Base-by-base conservation (phyloP, 1,139 yeast genomes). In the Magnusiomyces suaveolens region DNA sequence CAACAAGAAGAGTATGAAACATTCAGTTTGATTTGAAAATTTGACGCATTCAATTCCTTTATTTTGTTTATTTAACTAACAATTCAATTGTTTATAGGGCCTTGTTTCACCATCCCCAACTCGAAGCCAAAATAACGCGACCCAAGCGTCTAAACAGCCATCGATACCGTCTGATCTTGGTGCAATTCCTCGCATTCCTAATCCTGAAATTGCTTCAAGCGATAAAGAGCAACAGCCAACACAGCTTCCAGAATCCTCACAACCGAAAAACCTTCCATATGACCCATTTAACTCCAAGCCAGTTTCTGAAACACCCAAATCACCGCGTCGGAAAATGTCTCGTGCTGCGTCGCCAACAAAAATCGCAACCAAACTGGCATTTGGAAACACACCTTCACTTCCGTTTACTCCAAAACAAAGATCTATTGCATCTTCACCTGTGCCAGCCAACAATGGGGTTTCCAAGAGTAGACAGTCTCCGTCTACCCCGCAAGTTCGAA, bases 351-450 rank as follows among this genome's bases (percentile, higher is more conserved):
- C 44, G 3, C 44, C 44, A 41, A 41, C 25, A 41, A 41, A 41
- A 41, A 41, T 18, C 16, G 44, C 44, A 4, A 6, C 25, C 44
- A 18, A 21, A 20, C 16, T 41, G 44, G 44, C 44, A 6, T 41
- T 41, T 21, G 44, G 25, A 3, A 21, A 23, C 12, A 46, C 54
- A 4, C 47, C 38, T 14, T 25, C 43, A 12, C 24, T n/a, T n/a
- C 50, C 46, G 25, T 39, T 24, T 18, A 29, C 43, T 25, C 39
- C 49, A 33, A 25, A 24, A 4, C 21, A 26, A 43, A 33, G 53
- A 21, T 43, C 55, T 2, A 26, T 50, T 10, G 26, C 46, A 8
- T 26, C 46, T 18, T 33, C 52, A 1, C 44, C 46, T 18, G 24
- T 49, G 1, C 43, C 54, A 6, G 38, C 43, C 36, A 26, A 43